These are phyloP conservation scores for Gelatoporia subvermispora DNA, from an alignment of 768 basidiomycete species.

Conservation along the genomic window DNA sequence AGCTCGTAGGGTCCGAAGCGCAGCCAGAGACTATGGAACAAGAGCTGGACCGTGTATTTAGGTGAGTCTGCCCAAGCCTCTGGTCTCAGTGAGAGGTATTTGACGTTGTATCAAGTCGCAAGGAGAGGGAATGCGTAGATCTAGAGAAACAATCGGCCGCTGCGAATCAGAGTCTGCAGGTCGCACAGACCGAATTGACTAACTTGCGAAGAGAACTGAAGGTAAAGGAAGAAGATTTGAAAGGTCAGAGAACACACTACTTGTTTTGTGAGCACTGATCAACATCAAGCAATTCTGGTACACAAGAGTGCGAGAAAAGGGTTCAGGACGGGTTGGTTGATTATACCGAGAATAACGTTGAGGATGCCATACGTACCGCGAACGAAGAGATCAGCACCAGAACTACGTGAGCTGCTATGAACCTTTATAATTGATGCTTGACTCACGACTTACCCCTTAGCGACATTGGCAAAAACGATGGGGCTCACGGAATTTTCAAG, in stretches of 20 bases:
- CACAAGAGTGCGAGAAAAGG: constrained; percentile 51
- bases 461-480: constrained; percentile 23
- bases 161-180: constrained; percentile 55
- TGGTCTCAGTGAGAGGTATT: not conserved
- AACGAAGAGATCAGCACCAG: constrained; percentile 37
- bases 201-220: constrained; percentile 58
- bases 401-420: constrained; percentile 36
- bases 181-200: constrained; percentile 56
- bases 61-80: constrained; percentile 37
- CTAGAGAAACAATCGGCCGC: constrained; percentile 36
- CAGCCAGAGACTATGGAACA: constrained; percentile 66
- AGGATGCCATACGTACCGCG: constrained; percentile 46
- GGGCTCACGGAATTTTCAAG: constrained; percentile 46
- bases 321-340: constrained; percentile 32
- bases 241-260: constrained; percentile 46
- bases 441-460: constrained; percentile 10
- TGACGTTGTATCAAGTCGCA: constrained; percentile 41
- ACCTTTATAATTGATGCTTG: not conserved
- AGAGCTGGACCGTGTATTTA: constrained; percentile 53
- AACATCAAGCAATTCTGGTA: no score
- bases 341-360: constrained; percentile 33
- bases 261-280: no score
- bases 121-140: constrained; percentile 57
- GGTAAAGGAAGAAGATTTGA: constrained; percentile 57
- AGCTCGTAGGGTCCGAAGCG: constrained; percentile 58